Evolutionary conservation across 2,329 filamentous ascomycete genomes (phyloP).

Genomic region (Colletotrichum spinosum): DNA sequence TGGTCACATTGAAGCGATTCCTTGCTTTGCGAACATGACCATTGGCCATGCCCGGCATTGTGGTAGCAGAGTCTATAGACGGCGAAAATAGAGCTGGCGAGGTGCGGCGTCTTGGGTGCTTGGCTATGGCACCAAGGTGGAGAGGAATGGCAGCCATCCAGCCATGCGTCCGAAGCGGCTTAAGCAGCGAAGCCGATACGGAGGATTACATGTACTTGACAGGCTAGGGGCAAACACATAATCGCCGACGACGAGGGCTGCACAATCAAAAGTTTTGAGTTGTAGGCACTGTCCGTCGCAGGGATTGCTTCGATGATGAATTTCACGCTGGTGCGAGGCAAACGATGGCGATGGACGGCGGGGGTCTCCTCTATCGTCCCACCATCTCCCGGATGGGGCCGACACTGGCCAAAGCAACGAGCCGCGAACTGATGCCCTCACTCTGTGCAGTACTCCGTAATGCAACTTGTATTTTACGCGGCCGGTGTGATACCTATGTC

Average conservation of each 20-base stretch:
- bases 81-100: neutral
- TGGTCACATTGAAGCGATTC: too few species aligned
- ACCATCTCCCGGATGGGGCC: conserved; percentile 35
- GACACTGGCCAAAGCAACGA: conserved; percentile 25
- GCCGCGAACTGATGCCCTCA: conserved; percentile 14
- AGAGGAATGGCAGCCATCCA: conserved; percentile 18
- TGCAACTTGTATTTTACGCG: neutral
- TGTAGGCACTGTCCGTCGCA: conserved; percentile 9
- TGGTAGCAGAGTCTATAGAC: neutral
- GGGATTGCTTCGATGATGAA: neutral
- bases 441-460: conserved; percentile 1
- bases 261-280: conserved; percentile 1
- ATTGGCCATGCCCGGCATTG: neutral
- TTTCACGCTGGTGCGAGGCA: neutral
- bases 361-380: conserved; percentile 32
- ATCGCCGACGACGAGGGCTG: conserved; percentile 1
- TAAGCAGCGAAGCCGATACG: conserved; percentile 27
- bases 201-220: conserved; percentile 8
- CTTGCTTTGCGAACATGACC: neutral
- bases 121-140: conserved; percentile 26
- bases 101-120: conserved; percentile 30
- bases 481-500: neutral
- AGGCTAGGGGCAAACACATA: neutral
- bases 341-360: neutral
- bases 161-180: conserved; percentile 25